Evolutionary conservation across 1,284 basidiomycete genomes (phyloP).

Genomic region (Chondrostereum purpureum): DNA sequence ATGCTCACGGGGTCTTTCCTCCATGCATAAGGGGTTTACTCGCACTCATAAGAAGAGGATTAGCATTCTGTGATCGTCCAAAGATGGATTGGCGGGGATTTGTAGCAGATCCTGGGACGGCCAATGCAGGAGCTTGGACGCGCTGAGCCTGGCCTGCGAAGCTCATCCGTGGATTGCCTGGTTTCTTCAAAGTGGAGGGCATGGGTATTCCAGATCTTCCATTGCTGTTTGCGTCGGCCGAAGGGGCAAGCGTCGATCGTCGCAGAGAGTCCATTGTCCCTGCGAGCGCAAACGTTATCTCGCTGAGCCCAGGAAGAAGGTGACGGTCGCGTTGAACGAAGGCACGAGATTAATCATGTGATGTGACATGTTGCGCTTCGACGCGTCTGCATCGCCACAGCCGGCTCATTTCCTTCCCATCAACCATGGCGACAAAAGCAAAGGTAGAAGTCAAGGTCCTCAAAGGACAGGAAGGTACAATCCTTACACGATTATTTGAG

Average conservation of each 20-base stretch:
- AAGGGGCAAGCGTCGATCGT: conserved; percentile 52
- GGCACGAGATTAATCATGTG: conserved; percentile 1
- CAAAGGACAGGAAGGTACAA: conserved; percentile 64
- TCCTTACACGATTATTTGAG: neutral
- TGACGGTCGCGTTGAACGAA: neutral
- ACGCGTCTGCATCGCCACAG: conserved; percentile 6
- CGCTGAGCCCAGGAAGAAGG: too few species aligned
- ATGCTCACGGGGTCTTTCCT: conserved; percentile 66
- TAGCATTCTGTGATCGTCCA: conserved; percentile 58
- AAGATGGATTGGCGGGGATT: conserved; percentile 62
- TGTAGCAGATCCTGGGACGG: conserved; percentile 30
- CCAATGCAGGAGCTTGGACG: conserved; percentile 37
- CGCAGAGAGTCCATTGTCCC: conserved; percentile 42
- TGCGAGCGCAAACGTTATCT: conserved; percentile 14
- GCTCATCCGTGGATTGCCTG: conserved; percentile 51
- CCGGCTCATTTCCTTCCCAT: neutral
- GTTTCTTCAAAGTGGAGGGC: conserved; percentile 66
- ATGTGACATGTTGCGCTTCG: neutral
- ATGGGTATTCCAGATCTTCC: conserved; percentile 47
- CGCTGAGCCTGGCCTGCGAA: conserved; percentile 61
- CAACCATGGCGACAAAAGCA: conserved; percentile 12
- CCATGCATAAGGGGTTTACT: conserved; percentile 48
- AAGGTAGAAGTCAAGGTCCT: conserved; percentile 49
- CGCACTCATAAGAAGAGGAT: conserved; percentile 63
- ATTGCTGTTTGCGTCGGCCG: conserved; percentile 44